Conservation (phyloP, 768 basidiomycete genomes). For the Leccinum disarticulatum region DNA sequence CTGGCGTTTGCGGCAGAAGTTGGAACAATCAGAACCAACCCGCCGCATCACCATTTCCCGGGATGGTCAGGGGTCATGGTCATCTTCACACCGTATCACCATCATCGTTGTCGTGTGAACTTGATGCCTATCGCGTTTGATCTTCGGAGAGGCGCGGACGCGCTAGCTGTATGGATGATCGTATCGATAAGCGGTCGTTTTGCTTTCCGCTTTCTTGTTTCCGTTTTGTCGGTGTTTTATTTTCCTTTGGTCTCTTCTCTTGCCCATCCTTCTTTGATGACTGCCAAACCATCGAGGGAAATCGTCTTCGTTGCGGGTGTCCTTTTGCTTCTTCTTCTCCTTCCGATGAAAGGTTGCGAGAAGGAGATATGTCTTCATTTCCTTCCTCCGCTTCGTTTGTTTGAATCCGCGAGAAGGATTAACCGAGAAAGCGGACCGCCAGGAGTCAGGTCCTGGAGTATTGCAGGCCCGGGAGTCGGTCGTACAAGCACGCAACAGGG, state of each 20-base stretch:
- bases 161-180: neutral
- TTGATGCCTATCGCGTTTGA: conserved; percentile 19
- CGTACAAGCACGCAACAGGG: neutral
- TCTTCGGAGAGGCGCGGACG: conserved; percentile 17
- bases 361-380: neutral
- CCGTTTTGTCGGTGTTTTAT: neutral
- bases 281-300: neutral
- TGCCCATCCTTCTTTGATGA: neutral
- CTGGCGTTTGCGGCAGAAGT: neutral
- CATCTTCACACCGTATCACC: neutral
- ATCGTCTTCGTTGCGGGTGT: neutral
- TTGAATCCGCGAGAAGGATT: neutral
- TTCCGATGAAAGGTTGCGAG: conserved; percentile 1
- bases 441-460: too few relatives aligned
- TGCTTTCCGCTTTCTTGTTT: neutral
- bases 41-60: neutral
- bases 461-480: neutral
- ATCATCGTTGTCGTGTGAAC: conserved; percentile 12
- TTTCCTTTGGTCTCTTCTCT: neutral
- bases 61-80: neutral
- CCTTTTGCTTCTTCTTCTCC: conserved; percentile 2
- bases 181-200: conserved; percentile 19
- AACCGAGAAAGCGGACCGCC: neutral
- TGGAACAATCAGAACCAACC: neutral
- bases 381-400: neutral